Evolutionary conservation across 495 filamentous ascomycete species (phyloP).

Genomic region (Cenococcum geophilum): DNA sequence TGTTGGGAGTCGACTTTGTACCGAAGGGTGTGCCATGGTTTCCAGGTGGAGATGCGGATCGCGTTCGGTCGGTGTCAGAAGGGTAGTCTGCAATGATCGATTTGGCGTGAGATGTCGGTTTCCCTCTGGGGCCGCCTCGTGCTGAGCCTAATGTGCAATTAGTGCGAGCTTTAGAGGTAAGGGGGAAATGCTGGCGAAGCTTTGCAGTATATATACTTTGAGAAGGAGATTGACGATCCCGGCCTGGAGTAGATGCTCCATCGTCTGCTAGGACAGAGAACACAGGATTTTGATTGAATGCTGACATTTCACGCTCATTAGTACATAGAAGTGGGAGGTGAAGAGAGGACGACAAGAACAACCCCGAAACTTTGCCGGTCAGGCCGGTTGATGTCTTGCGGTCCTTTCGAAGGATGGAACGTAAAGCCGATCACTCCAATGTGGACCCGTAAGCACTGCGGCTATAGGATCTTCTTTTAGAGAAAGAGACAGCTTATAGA

Average conservation of each 20-base stretch:
- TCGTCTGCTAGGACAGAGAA: slow-evolving; percentile 30
- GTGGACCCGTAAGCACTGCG: no score
- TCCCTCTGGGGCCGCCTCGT: background rate
- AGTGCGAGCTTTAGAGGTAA: background rate
- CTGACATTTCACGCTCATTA: slow-evolving; percentile 8
- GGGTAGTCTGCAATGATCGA: slow-evolving; percentile 24
- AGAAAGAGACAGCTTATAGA: background rate
- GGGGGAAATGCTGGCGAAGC: background rate
- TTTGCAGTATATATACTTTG: slow-evolving; percentile 14
- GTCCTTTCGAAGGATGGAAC: no score
- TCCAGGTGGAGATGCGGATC: slow-evolving; percentile 29
- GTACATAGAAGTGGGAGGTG: background rate
- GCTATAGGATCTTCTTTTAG: no score
- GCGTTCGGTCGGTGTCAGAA: slow-evolving; percentile 34
- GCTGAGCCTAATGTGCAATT: background rate
- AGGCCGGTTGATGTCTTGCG: no score
- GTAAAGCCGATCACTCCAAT: no score
- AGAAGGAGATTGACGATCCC: slow-evolving; percentile 29
- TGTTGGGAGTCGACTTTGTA: slow-evolving; percentile 32
- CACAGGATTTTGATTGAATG: slow-evolving; percentile 32
- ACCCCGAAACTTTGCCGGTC: no score
- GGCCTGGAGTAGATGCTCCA: slow-evolving; percentile 26
- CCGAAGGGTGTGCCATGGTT: slow-evolving; percentile 8
- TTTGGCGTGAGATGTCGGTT: slow-evolving; percentile 9
- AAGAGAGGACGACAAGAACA: background rate